A percentile compares a stretch with the other conserved stretches of the same genome.
phyloP scores from a whole-genome alignment of 2,329 filamentous ascomycete genomes.

The Xylariaceae sp. region DNA sequence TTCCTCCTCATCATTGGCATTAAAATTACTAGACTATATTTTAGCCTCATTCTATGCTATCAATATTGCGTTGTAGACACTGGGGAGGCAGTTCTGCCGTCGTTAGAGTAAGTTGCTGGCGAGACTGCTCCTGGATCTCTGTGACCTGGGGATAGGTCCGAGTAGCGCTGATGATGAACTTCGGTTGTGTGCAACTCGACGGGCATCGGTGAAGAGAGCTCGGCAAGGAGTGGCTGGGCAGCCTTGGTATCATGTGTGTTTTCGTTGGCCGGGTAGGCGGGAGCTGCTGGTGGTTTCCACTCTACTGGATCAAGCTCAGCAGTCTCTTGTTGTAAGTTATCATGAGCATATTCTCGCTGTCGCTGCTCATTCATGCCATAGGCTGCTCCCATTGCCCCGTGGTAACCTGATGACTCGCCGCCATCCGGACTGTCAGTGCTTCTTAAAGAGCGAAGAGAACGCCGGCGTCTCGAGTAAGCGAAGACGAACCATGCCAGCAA shows the following conservation, averaged over 20 bases:
- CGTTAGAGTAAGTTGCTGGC: neutral
- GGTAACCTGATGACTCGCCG: neutral
- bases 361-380: neutral
- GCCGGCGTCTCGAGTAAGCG: constrained; percentile 23
- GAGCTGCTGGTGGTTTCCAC: constrained; percentile 12
- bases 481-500: constrained; percentile 28
- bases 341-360: constrained; percentile 20
- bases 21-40: too few relatives aligned
- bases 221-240: constrained; percentile 21
- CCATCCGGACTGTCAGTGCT: constrained; percentile 10
- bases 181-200: constrained; percentile 19
- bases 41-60: too few relatives aligned
- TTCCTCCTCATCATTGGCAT: too few relatives aligned
- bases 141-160: neutral
- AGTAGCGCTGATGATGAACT: constrained; percentile 4
- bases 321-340: constrained; percentile 18
- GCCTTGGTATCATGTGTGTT: constrained; percentile 7
- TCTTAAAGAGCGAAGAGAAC: constrained; percentile 9
- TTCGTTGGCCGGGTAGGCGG: constrained; percentile 6
- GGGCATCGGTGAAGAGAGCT: constrained; percentile 11
- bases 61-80: neutral
- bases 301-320: constrained; percentile 18
- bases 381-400: neutral
- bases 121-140: neutral
- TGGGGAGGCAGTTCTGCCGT: constrained; percentile 16